These are phyloP conservation scores for Cyclostephanos tholiformis DNA, from an alignment of 108 stramenopile genomes.

Conservation along the genomic window DNA sequence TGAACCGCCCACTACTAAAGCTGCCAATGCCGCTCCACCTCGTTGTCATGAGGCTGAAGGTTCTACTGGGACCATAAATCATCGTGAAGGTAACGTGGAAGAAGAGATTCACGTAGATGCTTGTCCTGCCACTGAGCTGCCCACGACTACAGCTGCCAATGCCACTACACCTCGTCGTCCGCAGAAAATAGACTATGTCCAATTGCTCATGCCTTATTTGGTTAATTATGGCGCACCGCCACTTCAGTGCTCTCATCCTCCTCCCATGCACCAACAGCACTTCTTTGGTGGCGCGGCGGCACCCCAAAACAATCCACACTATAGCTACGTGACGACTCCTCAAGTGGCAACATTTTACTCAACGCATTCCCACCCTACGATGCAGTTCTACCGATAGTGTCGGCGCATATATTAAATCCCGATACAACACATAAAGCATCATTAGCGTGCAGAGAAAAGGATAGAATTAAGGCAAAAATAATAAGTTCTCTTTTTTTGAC, in stretches of 20 bases:
- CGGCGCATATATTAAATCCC: background rate
- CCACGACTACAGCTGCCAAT: background rate
- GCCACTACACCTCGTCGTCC: background rate
- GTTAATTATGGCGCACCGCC: background rate
- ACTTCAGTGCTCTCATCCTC: too few relatives aligned
- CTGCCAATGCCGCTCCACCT: background rate
- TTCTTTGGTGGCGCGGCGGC: background rate
- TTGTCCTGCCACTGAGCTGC: background rate
- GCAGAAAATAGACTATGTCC: background rate
- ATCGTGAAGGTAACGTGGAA: background rate
- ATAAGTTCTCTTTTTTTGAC: too few relatives aligned
- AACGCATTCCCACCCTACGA: background rate
- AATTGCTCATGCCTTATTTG: conserved; percentile 10
- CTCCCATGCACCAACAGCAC: too few relatives aligned
- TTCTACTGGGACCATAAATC: too few relatives aligned
- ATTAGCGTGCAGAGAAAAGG: too few relatives aligned
- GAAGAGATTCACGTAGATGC: conserved; percentile 1
- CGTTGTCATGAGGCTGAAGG: too few relatives aligned
- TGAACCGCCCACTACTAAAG: background rate
- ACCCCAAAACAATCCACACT: background rate
- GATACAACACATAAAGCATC: too few relatives aligned
- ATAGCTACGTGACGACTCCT: background rate
- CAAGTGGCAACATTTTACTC: background rate
- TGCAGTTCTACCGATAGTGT: background rate
- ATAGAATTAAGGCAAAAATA: too few relatives aligned